phyloP scores from a whole-genome alignment of 2,329 filamentous ascomycete species.

The Neophaeococcomyces mojaviensis region DNA sequence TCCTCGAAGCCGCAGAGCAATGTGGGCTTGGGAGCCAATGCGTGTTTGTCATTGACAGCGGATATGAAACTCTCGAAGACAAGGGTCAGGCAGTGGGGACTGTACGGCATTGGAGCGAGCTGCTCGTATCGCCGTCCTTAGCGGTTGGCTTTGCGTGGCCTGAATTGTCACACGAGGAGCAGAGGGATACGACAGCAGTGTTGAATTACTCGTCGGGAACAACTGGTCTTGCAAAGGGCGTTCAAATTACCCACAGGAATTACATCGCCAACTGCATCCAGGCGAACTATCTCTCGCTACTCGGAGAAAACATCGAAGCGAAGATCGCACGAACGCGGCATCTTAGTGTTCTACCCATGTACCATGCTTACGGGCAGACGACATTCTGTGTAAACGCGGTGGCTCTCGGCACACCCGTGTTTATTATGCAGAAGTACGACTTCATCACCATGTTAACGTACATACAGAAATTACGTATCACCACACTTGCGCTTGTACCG shows the following conservation, averaged over 20 bases:
- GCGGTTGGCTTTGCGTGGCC: conserved; percentile 17
- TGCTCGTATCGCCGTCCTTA: too few relatives aligned
- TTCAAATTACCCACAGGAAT: conserved; percentile 64
- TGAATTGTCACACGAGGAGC: conserved; percentile 35
- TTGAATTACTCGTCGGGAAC: conserved; percentile 71
- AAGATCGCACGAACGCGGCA: conserved; percentile 35
- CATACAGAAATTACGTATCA: conserved; percentile 62
- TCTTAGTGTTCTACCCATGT: conserved; percentile 69
- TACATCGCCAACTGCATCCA: conserved; percentile 57
- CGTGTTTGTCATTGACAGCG: conserved; percentile 20
- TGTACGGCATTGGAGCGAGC: too few relatives aligned
- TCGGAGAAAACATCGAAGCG: conserved; percentile 43
- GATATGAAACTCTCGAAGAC: conserved; percentile 7
- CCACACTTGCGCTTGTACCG: conserved; percentile 59
- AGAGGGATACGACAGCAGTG: conserved; percentile 41
- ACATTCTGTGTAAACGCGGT: conserved; percentile 57
- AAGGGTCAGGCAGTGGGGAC: neutral
- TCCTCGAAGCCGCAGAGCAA: conserved; percentile 17
- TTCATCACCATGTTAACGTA: conserved; percentile 63
- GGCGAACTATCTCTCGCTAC: conserved; percentile 19
- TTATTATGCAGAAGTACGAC: conserved; percentile 72
- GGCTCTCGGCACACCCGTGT: conserved; percentile 55
- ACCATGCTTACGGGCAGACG: conserved; percentile 66
- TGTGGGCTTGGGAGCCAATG: conserved; percentile 14
- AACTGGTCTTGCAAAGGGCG: conserved; percentile 76